Evolutionary conservation across 805 yeast genomes (phyloP), one percentile per base, ranked within the genome.

Genomic region (Barnettozyma botsteinii): DNA sequence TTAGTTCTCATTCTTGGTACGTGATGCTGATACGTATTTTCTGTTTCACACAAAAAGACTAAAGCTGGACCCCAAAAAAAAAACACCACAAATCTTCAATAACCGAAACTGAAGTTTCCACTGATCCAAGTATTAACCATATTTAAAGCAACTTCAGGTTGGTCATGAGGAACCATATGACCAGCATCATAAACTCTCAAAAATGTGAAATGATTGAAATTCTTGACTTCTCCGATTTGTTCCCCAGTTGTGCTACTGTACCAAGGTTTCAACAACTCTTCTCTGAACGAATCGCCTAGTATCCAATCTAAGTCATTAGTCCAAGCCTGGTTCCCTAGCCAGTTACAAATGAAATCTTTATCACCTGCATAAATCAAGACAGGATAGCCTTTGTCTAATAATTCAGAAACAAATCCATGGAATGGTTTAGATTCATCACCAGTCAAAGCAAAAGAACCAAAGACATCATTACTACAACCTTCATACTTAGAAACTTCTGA

Each of bases 331-430:
- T 85, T 85, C 49, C 96, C 96, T 49, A 87, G 70, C 93, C 95
- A 87, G 67, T 87, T 87, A 65, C 96, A 87, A 56, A 87, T 86
- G 62, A 74, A 87, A 62, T 87, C 96, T 63, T 86, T 85, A 61
- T 87, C 95, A 56, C 96, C 96, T n/a, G 96, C 96, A 53, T 87
- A 88, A 46, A 86, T 75, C 55, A 88, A 72, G 5, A 87, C 89
- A 15, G 96, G 95, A 34, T 86, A 56, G 20, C 75, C 81, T 42
- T 70, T 61, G 53, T 85, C 81, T 52, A 87, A 70, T 43, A 87
- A 62, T 44, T 81, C 82, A 11, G 81, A 67, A 33, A 89, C 81
- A 41, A 71, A 79, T 47, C 72, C 75, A 59, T 85, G 91, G 75
- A 80, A 86, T 12, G 95, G 95, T 60, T 79, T 79, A 66, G 81